Percentiles rank a stretch among this genome's conserved stretches.
phyloP scores from a whole-genome alignment of 1,139 yeast species.

The Taphrina confusa region DNA sequence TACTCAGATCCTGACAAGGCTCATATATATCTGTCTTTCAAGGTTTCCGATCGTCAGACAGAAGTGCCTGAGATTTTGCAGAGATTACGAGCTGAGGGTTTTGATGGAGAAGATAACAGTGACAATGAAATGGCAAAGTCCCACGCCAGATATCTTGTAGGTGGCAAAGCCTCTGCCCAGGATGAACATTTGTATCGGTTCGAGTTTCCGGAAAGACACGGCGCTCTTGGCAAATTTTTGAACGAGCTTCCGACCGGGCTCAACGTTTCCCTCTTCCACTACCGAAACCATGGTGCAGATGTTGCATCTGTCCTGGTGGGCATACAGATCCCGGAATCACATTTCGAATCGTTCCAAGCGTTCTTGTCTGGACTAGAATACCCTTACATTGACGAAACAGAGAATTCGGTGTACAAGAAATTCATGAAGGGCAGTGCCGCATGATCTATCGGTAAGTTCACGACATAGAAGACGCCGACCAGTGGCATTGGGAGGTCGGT shows the following conservation, averaged over 20 bases:
- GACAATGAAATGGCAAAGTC: slow-evolving; percentile 92
- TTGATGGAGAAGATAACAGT: slow-evolving; percentile 66
- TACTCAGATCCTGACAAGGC: slow-evolving; percentile 59
- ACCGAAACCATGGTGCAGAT: slow-evolving; percentile 95
- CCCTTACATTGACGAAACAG: slow-evolving; percentile 76
- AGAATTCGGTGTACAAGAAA: slow-evolving; percentile 65
- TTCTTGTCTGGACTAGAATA: slow-evolving; percentile 75
- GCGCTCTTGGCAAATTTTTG: slow-evolving; percentile 81
- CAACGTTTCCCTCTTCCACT: slow-evolving; percentile 93
- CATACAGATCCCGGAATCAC: slow-evolving; percentile 74
- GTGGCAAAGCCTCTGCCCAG: slow-evolving; percentile 71
- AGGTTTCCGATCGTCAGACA: slow-evolving; percentile 69
- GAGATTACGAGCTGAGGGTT: slow-evolving; percentile 43
- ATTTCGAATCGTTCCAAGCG: slow-evolving; percentile 62
- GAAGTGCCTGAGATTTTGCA: slow-evolving; percentile 49
- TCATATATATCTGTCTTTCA: slow-evolving; percentile 81
- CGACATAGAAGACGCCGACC: too few species aligned
- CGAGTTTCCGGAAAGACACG: slow-evolving; percentile 97
- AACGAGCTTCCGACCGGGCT: slow-evolving; percentile 70
- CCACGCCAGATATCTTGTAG: slow-evolving; percentile 93
- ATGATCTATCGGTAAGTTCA: too few species aligned
- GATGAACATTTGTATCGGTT: slow-evolving; percentile 79
- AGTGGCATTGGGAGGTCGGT: too few species aligned
- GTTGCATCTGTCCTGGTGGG: slow-evolving; percentile 91
- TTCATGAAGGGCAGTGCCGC: slow-evolving; percentile 20